phyloP scores from a whole-genome alignment of 371 early-diverging fungal species.

The Mortierella sp. region DNA sequence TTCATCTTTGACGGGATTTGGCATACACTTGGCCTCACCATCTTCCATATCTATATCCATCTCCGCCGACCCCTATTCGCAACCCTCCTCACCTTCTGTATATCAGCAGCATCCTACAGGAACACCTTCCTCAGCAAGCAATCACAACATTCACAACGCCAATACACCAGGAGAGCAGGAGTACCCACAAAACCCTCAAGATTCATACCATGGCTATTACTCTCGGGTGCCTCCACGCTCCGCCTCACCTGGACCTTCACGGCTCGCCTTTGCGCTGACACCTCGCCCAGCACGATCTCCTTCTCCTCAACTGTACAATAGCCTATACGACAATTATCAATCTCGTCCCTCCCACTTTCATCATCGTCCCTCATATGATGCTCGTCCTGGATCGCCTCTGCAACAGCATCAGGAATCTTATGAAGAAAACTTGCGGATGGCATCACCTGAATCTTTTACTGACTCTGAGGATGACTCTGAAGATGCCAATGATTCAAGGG shows the following conservation, averaged over 20 bases:
- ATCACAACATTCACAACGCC: slow-evolving; percentile 8
- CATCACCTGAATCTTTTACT: slow-evolving; percentile 18
- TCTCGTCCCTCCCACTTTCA: slow-evolving; percentile 30
- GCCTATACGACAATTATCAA: slow-evolving; percentile 24
- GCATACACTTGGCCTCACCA: slow-evolving; percentile 20
- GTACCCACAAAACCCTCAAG: slow-evolving; percentile 55
- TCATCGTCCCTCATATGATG: slow-evolving; percentile 29
- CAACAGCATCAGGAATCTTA: slow-evolving; percentile 51
- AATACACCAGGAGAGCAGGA: slow-evolving; percentile 26
- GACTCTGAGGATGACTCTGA: slow-evolving; percentile 25
- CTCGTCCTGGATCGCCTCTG: slow-evolving; percentile 47
- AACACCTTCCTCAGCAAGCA: slow-evolving; percentile 13
- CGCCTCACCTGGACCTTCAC: slow-evolving; percentile 34
- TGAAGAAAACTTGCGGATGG: slow-evolving; percentile 26
- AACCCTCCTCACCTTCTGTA: slow-evolving; percentile 33
- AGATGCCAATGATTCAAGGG: slow-evolving; percentile 31
- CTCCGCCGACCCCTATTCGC: slow-evolving; percentile 30
- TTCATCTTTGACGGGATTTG: slow-evolving; percentile 25
- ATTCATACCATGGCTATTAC: slow-evolving; percentile 25
- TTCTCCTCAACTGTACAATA: slow-evolving; percentile 44
- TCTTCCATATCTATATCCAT: slow-evolving; percentile 35
- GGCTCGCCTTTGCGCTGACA: slow-evolving; percentile 44
- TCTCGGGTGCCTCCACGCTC: slow-evolving; percentile 41
- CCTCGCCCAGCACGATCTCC: slow-evolving; percentile 43
- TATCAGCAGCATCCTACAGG: slow-evolving; percentile 1